Evolutionary conservation across 768 basidiomycete genomes (phyloP).

Genomic region (Thelephora ganbajun): DNA sequence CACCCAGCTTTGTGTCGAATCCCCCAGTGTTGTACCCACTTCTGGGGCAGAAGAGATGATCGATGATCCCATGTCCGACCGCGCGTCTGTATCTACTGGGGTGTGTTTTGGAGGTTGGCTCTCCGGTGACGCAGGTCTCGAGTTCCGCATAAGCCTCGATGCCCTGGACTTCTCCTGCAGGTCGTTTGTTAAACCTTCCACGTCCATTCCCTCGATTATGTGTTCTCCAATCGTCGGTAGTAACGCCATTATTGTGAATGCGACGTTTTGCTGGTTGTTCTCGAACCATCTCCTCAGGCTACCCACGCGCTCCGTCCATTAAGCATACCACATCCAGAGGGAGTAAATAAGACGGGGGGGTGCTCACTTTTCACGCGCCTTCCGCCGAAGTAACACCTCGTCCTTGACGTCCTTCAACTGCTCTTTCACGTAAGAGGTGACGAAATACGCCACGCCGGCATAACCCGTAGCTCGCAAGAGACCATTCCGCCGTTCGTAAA

Average conservation of each 20-base stretch:
- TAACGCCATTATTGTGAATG: conserved; percentile 61
- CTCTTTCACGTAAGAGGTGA: conserved; percentile 43
- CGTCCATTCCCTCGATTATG: conserved; percentile 61
- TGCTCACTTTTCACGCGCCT: conserved; percentile 60
- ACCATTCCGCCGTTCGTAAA: conserved; percentile 31
- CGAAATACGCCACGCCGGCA: conserved; percentile 47
- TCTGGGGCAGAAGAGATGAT: conserved; percentile 27
- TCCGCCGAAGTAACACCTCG: conserved; percentile 40
- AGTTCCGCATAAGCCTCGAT: conserved; percentile 16
- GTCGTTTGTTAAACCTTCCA: conserved; percentile 53
- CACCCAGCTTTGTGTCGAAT: conserved; percentile 30
- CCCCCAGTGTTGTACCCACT: conserved; percentile 18
- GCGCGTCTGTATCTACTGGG: conserved; percentile 18
- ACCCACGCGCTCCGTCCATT: conserved; percentile 1
- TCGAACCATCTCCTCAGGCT: conserved; percentile 64
- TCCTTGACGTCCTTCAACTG: conserved; percentile 56
- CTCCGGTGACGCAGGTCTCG: conserved; percentile 19
- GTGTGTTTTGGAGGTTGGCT: conserved; percentile 13
- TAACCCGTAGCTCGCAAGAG: conserved; percentile 37
- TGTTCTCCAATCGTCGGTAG: conserved; percentile 53
- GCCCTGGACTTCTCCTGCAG: conserved; percentile 31
- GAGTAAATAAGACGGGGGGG: conserved; percentile 1
- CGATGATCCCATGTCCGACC: conserved; percentile 31
- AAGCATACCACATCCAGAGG: not conserved
- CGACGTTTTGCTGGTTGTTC: conserved; percentile 63